Conservation (phyloP, 2,329 filamentous ascomycete genomes). For the Sporothrix protearum region DNA sequence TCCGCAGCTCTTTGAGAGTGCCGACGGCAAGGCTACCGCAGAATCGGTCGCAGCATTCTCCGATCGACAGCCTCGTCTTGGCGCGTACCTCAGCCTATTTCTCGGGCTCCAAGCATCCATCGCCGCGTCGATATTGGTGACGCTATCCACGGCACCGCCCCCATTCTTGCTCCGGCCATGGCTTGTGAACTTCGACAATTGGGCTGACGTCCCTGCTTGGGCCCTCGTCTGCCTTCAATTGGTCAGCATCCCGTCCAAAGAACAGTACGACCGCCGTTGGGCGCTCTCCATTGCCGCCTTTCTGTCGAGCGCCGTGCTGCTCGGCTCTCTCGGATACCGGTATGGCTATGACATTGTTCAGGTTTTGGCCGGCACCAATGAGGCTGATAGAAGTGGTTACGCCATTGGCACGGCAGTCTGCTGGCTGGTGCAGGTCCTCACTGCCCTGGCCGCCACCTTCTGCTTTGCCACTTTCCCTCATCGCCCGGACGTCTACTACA, state of each 20-base stretch:
- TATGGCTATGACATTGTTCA: conserved; percentile 32
- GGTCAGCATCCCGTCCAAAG: conserved; percentile 32
- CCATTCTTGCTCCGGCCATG: not conserved
- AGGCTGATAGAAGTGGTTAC: not conserved
- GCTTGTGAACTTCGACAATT: conserved; percentile 22
- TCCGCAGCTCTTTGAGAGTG: conserved; percentile 33
- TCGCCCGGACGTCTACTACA: conserved; percentile 36
- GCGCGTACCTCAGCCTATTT: conserved; percentile 30
- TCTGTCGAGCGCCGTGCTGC: conserved; percentile 30
- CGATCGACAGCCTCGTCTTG: conserved; percentile 32
- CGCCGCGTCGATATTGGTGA: conserved; percentile 29
- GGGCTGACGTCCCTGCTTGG: conserved; percentile 32
- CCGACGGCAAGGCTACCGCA: conserved; percentile 36
- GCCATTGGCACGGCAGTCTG: conserved; percentile 29
- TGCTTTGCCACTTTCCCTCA: conserved; percentile 36
- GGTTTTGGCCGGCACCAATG: conserved; percentile 23
- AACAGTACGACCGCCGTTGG: conserved; percentile 33
- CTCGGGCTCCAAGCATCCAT: conserved; percentile 33
- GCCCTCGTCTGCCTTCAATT: conserved; percentile 33
- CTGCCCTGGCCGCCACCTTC: conserved; percentile 29
- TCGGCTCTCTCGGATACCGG: conserved; percentile 31
- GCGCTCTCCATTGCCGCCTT: conserved; percentile 32
- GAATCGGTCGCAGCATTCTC: conserved; percentile 35
- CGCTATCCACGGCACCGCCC: not conserved
- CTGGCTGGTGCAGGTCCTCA: conserved; percentile 32